Evolutionary conservation across 2,329 filamentous ascomycete genomes (phyloP), one percentile per base, ranked within the genome.

Genomic region (Colletotrichum siamense): DNA sequence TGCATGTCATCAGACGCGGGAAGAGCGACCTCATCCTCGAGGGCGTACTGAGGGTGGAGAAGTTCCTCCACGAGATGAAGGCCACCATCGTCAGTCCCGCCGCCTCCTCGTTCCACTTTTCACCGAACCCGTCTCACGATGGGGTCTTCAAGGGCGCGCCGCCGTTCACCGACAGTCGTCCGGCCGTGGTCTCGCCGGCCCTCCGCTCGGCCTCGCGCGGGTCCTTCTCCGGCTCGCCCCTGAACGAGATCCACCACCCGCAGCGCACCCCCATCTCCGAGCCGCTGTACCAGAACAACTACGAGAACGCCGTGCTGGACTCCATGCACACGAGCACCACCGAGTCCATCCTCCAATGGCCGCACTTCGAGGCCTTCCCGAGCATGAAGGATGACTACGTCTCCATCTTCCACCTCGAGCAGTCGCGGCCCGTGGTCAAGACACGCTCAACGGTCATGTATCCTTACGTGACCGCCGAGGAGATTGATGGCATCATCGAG

Each of bases 21-120:
- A 90, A 90, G 79, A 89, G 86, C 59, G 89, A 90, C 73, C 81
- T 89, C 63, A 89, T 90, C 26, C 84, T 90, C 4, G 88, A 89
- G 73, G 87, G 88, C 7, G 87, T 89, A 5, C 79, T 89, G 2
- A 83, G 88, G 16, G 85, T 89, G 24, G 89, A 90, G 77, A 85
- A 82, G 67, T 82, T 86, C 13, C 82, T 90, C 6, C 84, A 87
- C 24, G 86, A 89, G 73, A 83, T 90, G 76, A 86, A 85, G 68
- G 81, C 84, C 26, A 83, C 81, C 26, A 80, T 89, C 69, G 86
- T 87, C 52, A 82, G 71, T 74, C 55, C 57, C 39, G n/a, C 57
- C 26, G n/a, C 57, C 32, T 69, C 75, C 26, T 44, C 75, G 24
- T 68, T 78, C 36, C 65, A 67, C 63, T 55, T 74, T 16, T 74